phyloP scores from a whole-genome alignment of 202 grass and related monocot species.

The Setaria italica region DNA sequence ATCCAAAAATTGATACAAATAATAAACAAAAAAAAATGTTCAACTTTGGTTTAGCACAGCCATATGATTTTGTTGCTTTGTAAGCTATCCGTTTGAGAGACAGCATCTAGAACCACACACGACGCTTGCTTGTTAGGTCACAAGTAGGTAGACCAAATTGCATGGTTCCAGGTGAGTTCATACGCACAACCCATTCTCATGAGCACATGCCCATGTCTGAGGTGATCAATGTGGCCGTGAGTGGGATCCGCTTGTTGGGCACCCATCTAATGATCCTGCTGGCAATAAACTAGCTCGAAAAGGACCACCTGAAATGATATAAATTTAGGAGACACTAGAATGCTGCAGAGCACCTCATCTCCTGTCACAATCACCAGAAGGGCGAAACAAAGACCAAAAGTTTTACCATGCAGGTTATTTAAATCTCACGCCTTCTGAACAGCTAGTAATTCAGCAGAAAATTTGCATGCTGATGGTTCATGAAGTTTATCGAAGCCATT shows the following conservation, averaged over 20 bases:
- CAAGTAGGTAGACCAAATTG: constrained; percentile 37
- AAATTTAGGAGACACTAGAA: constrained; percentile 17
- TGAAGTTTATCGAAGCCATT: not conserved
- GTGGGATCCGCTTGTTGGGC: constrained; percentile 45
- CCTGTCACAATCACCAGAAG: constrained; percentile 22
- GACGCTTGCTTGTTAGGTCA: constrained; percentile 23
- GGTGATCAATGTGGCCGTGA: constrained; percentile 40
- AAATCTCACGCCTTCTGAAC: not conserved
- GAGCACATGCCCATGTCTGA: constrained; percentile 47
- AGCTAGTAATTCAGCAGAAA: constrained; percentile 3
- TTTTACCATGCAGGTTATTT: not conserved
- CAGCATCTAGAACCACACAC: constrained; percentile 15
- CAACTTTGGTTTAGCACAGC: not conserved
- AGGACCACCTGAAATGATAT: constrained; percentile 6
- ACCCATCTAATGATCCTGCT: constrained; percentile 28
- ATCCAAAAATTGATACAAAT: not conserved
- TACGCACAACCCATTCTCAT: constrained; percentile 46
- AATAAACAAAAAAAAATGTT: not conserved
- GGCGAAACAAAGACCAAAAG: constrained; percentile 1
- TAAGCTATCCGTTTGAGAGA: not conserved
- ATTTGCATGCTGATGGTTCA: not conserved
- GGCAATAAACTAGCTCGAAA: not conserved
- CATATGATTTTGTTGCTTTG: not conserved
- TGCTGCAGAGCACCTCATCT: constrained; percentile 22
- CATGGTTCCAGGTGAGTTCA: constrained; percentile 44